phyloP scores from a whole-genome alignment of 2,329 filamentous ascomycete species.

The Trichoderma sp. region DNA sequence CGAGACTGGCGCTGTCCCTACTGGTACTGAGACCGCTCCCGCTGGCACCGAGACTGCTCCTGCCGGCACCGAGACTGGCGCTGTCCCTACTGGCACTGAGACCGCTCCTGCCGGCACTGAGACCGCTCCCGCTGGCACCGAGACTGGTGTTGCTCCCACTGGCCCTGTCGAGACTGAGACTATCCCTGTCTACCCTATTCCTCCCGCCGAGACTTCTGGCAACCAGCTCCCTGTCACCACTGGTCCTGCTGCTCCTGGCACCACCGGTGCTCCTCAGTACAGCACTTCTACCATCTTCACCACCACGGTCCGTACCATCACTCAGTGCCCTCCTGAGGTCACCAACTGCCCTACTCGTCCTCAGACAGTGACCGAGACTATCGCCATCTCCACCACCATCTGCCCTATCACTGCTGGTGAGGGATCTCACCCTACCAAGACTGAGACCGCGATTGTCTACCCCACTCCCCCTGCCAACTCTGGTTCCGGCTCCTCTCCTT shows the following conservation, averaged over 20 bases:
- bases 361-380: constrained; percentile 37
- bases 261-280: constrained; percentile 26
- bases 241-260: constrained; percentile 16
- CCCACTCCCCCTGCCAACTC: constrained; percentile 21
- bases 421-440: not conserved
- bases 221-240: constrained; percentile 20
- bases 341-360: constrained; percentile 56
- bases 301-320: constrained; percentile 59
- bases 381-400: constrained; percentile 40
- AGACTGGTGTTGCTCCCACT: not conserved
- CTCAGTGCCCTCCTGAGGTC: constrained; percentile 56
- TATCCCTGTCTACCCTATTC: not conserved
- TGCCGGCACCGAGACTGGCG: constrained; percentile 13
- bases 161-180: constrained; percentile 7
- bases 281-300: constrained; percentile 55
- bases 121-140: not conserved
- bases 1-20: constrained; percentile 14
- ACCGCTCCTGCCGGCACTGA: not conserved
- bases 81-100: constrained; percentile 21
- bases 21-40: not conserved
- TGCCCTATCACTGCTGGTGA: constrained; percentile 36
- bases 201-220: constrained; percentile 22
- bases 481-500: constrained; percentile 2
- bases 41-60: not conserved
- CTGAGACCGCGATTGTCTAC: not conserved